A percentile compares a stretch with the other conserved stretches of the same genome.
Conservation (phyloP, 2,329 filamentous ascomycete species). For the Claviceps sp. region DNA sequence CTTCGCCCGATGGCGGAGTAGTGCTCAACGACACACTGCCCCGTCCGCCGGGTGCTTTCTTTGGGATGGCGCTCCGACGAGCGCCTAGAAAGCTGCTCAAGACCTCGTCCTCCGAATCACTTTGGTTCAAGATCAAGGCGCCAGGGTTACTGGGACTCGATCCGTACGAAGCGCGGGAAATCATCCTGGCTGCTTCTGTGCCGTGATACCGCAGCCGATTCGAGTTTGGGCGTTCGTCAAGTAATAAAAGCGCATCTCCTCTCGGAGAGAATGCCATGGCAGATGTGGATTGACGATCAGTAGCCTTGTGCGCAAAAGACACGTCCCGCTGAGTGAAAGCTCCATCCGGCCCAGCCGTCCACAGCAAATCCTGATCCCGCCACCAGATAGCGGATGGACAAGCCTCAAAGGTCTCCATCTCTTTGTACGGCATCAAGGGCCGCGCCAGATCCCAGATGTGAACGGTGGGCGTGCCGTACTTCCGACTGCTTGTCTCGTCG, state of each 20-base stretch:
- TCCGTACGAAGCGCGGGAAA: slow-evolving; percentile 29
- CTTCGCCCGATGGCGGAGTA: slow-evolving; percentile 34
- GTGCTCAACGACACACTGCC: slow-evolving; percentile 34
- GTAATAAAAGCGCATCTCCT: slow-evolving; percentile 47
- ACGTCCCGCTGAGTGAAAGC: slow-evolving; percentile 52
- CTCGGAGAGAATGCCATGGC: slow-evolving; percentile 45
- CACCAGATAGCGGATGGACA: slow-evolving; percentile 47
- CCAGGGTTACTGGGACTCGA: slow-evolving; percentile 36
- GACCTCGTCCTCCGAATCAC: slow-evolving; percentile 53
- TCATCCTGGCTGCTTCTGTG: slow-evolving; percentile 19
- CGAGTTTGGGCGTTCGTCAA: slow-evolving; percentile 42
- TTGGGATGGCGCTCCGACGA: slow-evolving; percentile 24
- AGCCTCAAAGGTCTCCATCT: slow-evolving; percentile 45
- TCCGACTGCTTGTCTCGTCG: slow-evolving; percentile 39
- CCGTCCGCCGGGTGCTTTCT: slow-evolving; percentile 30
- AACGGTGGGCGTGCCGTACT: slow-evolving; percentile 43
- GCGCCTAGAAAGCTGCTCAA: slow-evolving; percentile 45
- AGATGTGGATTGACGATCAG: slow-evolving; percentile 49
- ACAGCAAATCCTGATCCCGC: slow-evolving; percentile 52
- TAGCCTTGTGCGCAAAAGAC: slow-evolving; percentile 47
- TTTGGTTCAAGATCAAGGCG: slow-evolving; percentile 43
- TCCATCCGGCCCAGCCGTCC: slow-evolving; percentile 51
- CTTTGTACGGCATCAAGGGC: slow-evolving; percentile 53
- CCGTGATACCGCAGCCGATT: slow-evolving; percentile 28
- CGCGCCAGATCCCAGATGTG: slow-evolving; percentile 59